These are phyloP conservation scores for Casuarina glauca DNA, from an alignment of 306 rosid species.

Conservation along the genomic window DNA sequence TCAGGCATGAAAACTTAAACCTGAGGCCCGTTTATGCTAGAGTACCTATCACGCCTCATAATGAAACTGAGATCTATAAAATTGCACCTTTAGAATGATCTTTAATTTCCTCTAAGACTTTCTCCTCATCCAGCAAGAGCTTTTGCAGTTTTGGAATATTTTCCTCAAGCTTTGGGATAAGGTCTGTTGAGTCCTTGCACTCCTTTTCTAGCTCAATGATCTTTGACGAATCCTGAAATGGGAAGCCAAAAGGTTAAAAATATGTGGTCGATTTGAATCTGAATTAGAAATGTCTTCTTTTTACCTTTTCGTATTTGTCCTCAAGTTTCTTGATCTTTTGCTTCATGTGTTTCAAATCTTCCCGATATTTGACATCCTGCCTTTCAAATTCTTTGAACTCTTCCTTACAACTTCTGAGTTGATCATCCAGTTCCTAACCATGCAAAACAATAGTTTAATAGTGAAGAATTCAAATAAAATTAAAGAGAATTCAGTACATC, in stretches of 20 bases:
- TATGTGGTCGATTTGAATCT: neutral
- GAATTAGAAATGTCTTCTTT: slow-evolving; percentile 18
- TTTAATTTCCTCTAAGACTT: slow-evolving; percentile 71
- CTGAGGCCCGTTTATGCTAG: neutral
- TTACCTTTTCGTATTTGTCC: slow-evolving; percentile 83
- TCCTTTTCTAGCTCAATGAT: slow-evolving; percentile 58
- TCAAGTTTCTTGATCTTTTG: slow-evolving; percentile 87
- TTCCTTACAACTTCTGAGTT: slow-evolving; percentile 80
- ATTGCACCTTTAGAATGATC: slow-evolving; percentile 74
- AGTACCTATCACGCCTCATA: neutral
- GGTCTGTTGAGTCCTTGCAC: slow-evolving; percentile 62
- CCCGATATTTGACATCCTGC: slow-evolving; percentile 86
- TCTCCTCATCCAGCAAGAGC: slow-evolving; percentile 71
- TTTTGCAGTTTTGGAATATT: slow-evolving; percentile 74
- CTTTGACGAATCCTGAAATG: slow-evolving; percentile 75
- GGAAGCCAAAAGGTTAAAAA: slow-evolving; percentile 28
- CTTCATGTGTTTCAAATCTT: slow-evolving; percentile 79
- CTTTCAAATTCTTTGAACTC: slow-evolving; percentile 94
- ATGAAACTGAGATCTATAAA: neutral
- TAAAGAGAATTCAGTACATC: neutral
- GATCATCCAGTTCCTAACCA: slow-evolving; percentile 73
- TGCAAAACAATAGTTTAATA: slow-evolving; percentile 16
- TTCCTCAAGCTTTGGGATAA: slow-evolving; percentile 82
- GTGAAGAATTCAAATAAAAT: neutral
- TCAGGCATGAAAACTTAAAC: neutral